Conservation (phyloP, 2,329 filamentous ascomycete species). For the Sporothrix pseudoabietina region DNA sequence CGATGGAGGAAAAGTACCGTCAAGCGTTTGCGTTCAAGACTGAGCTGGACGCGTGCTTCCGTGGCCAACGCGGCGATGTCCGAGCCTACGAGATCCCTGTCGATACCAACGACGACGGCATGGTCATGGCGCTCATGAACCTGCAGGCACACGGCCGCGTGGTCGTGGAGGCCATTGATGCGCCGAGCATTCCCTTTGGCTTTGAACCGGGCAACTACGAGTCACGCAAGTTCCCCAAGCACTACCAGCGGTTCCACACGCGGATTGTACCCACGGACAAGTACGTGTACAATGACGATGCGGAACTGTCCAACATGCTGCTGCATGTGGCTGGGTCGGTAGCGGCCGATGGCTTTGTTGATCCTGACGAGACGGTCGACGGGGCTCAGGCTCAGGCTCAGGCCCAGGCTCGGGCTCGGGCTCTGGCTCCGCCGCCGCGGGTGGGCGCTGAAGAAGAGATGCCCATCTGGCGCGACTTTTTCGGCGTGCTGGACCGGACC, state of each 20-base stretch:
- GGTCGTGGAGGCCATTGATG: constrained; percentile 54
- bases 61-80: constrained; percentile 38
- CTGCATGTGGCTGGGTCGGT: background rate
- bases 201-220: constrained; percentile 73
- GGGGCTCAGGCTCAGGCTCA: constrained; percentile 35
- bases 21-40: constrained; percentile 63
- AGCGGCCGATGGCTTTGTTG: background rate
- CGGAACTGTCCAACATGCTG: constrained; percentile 21
- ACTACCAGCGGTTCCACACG: constrained; percentile 65
- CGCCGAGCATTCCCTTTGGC: constrained; percentile 67
- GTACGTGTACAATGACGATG: constrained; percentile 54
- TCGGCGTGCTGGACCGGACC: constrained; percentile 58
- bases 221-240: constrained; percentile 67
- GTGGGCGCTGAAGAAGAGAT: constrained; percentile 52
- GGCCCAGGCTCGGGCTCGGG: no score
- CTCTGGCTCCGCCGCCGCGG: constrained; percentile 44
- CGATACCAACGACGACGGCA: constrained; percentile 61
- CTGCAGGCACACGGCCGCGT: constrained; percentile 63
- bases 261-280: constrained; percentile 58
- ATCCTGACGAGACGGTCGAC: constrained; percentile 32
- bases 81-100: constrained; percentile 53
- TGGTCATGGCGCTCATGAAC: constrained; percentile 67
- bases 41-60: constrained; percentile 60
- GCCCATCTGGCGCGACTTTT: constrained; percentile 73
- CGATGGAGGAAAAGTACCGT: constrained; percentile 56